phyloP scores from a whole-genome alignment of 108 stramenopile genomes.

The Mediolabrus comicus region DNA sequence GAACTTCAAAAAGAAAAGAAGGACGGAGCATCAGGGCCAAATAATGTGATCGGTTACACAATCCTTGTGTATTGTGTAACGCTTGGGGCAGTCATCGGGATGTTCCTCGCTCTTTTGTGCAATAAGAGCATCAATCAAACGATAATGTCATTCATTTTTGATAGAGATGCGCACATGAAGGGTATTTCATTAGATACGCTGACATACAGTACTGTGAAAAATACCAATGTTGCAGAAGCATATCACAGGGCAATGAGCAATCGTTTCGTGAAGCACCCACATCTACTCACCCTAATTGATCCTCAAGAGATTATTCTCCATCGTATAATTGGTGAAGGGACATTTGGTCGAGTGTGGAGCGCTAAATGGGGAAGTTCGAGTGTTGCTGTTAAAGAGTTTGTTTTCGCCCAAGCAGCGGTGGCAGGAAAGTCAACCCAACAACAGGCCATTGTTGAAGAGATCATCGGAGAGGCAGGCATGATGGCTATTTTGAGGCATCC shows the following conservation, averaged over 20 bases:
- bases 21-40: conserved; percentile 12
- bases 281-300: conserved; percentile 90
- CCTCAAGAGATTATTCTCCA: conserved; percentile 96
- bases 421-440: conserved; percentile 93
- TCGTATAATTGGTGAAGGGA: conserved; percentile 96
- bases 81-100: conserved; percentile 76
- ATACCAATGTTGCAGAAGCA: conserved; percentile 74
- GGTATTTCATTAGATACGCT: conserved; percentile 86
- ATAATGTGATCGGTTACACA: conserved; percentile 58
- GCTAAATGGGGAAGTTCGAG: conserved; percentile 91
- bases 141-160: conserved; percentile 57
- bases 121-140: conserved; percentile 68
- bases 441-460: conserved; percentile 96
- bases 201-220: conserved; percentile 73
- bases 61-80: conserved; percentile 79
- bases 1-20: conserved; percentile 25
- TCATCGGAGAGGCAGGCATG: conserved; percentile 98
- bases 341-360: conserved; percentile 97
- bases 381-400: conserved; percentile 98
- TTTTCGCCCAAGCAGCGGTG: conserved; percentile 97
- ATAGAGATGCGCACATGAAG: conserved; percentile 57
- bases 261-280: conserved; percentile 86
- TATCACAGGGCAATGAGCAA: conserved; percentile 88
- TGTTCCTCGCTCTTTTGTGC: conserved; percentile 77
- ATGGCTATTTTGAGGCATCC: conserved; percentile 97